Conservation (phyloP, 164 flowering plant species). For the Nymphaea thermarum region DNA sequence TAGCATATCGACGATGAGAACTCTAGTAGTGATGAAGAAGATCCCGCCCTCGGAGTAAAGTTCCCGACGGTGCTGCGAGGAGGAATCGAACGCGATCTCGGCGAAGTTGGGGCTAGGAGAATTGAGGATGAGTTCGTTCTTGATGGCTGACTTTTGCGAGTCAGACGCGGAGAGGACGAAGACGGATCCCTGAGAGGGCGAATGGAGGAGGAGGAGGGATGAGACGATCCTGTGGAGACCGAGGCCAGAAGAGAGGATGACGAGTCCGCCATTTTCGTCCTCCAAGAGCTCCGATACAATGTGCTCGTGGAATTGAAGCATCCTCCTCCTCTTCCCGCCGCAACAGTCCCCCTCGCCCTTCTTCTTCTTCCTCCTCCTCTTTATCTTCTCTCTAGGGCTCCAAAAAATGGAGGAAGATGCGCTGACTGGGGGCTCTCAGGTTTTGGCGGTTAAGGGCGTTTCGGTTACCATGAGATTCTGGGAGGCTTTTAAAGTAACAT, state of each 20-base stretch:
- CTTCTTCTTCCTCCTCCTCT: not conserved
- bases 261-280: conserved; percentile 59
- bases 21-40: conserved; percentile 74
- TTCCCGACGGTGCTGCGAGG: conserved; percentile 43
- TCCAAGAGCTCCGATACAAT: conserved; percentile 76
- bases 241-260: conserved; percentile 78
- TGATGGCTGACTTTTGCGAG: conserved; percentile 34
- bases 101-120: conserved; percentile 12
- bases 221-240: conserved; percentile 58
- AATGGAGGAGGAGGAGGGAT: conserved; percentile 66
- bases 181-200: conserved; percentile 54
- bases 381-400: not conserved
- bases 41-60: conserved; percentile 57
- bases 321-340: conserved; percentile 2
- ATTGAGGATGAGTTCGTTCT: conserved; percentile 6
- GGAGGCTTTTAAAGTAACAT: not conserved
- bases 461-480: not conserved
- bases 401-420: not conserved
- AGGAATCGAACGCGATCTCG: conserved; percentile 78
- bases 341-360: too few relatives aligned
- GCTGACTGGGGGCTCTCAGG: not conserved
- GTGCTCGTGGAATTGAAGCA: conserved; percentile 81
- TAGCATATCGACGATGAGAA: conserved; percentile 81
- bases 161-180: conserved; percentile 66
- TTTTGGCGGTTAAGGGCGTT: not conserved